Percentiles rank a stretch among this genome's conserved stretches.
These are phyloP conservation scores for Ophiostoma montium DNA, from an alignment of 2,329 filamentous ascomycete genomes.

Conservation along the genomic window DNA sequence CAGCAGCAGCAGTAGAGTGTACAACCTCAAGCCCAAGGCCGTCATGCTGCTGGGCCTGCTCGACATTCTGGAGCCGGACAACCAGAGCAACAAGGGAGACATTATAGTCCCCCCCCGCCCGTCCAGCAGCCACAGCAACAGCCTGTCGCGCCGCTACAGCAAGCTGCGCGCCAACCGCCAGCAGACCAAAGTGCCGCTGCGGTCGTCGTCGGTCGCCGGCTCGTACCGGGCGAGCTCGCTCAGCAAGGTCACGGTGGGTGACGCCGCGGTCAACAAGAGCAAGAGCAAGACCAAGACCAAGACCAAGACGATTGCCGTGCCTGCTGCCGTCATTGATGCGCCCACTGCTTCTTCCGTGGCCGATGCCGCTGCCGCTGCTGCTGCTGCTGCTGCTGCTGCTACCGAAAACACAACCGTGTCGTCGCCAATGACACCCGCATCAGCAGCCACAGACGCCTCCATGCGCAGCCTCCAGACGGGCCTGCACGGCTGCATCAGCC, in stretches of 20 bases:
- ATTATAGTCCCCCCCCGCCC: neutral
- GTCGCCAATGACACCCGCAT: neutral
- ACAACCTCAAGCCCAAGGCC: constrained; percentile 10
- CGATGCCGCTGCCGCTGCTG: neutral
- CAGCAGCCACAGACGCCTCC: constrained; percentile 11
- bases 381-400: neutral
- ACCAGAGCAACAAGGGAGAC: neutral
- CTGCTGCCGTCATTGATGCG: neutral
- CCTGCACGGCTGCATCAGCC: constrained; percentile 34
- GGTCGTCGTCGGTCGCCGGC: neutral
- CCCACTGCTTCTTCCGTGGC: neutral
- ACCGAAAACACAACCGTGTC: neutral
- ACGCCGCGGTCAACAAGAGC: no score
- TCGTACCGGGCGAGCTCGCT: neutral
- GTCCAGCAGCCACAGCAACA: neutral
- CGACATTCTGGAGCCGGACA: constrained; percentile 4
- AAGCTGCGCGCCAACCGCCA: constrained; percentile 4
- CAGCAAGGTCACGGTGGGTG: neutral
- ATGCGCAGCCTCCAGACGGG: constrained; percentile 34
- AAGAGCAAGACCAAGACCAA: neutral
- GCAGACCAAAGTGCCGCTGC: neutral
- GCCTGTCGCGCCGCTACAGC: constrained; percentile 9
- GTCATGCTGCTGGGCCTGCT: constrained; percentile 12
- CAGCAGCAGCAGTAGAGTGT: constrained; percentile 2
- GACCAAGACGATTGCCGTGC: neutral